These are phyloP conservation scores for Centrapalus pauciflorus DNA, from an alignment of 129 eudicot species.

Conservation along the genomic window DNA sequence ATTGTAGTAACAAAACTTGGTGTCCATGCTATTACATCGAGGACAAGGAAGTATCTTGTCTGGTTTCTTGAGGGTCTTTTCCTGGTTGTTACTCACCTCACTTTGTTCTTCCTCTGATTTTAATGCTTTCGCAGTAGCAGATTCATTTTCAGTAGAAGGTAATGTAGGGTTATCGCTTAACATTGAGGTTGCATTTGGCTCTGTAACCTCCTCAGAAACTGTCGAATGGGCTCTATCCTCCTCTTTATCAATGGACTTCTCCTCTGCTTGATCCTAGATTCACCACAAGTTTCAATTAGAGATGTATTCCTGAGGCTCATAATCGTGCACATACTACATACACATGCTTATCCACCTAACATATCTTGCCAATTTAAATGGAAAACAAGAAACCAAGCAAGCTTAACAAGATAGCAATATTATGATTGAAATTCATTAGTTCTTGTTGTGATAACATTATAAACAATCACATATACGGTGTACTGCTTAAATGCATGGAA, in stretches of 20 bases:
- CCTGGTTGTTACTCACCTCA: conserved; percentile 44
- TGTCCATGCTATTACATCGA: conserved; percentile 90
- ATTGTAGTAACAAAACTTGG: conserved; percentile 86
- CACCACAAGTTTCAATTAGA: conserved; percentile 13
- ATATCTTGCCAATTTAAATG: background rate
- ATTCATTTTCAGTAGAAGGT: conserved; percentile 35
- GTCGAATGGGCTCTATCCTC: conserved; percentile 34
- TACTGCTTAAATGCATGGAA: background rate
- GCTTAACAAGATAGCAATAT: background rate
- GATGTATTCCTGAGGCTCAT: background rate
- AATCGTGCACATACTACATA: background rate
- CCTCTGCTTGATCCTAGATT: conserved; percentile 34
- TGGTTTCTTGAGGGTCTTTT: conserved; percentile 69
- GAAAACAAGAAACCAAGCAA: background rate
- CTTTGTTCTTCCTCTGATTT: conserved; percentile 57
- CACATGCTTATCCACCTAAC: background rate
- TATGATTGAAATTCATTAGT: background rate
- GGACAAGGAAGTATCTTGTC: conserved; percentile 84
- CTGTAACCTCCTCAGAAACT: conserved; percentile 39
- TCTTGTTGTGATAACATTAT: too few species aligned
- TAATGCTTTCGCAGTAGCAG: conserved; percentile 30
- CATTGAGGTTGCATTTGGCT: conserved; percentile 23
- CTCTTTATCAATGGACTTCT: conserved; percentile 28
- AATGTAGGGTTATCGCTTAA: conserved; percentile 27
- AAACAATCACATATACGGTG: background rate